Conservation (phyloP, 2,329 filamentous ascomycete species). For the Sarocladiaceae sp. region DNA sequence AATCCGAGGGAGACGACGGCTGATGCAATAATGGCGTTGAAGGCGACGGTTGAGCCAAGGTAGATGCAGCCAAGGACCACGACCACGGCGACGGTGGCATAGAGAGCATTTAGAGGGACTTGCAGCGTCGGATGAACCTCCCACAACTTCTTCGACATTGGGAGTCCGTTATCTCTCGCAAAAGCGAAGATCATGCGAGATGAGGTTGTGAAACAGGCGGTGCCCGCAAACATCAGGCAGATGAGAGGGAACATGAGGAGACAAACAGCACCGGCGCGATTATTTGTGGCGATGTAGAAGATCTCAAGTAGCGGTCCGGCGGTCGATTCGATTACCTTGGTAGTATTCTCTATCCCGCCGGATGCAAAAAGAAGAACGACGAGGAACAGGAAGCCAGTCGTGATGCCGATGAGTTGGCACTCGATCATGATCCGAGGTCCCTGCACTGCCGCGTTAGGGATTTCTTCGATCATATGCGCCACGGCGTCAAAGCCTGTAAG, state of each 20-base stretch:
- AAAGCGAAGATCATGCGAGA: slow-evolving; percentile 66
- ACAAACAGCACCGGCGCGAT: slow-evolving; percentile 56
- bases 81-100: slow-evolving; percentile 54
- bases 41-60: slow-evolving; percentile 58
- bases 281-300: slow-evolving; percentile 58
- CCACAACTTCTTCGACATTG: slow-evolving; percentile 55
- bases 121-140: slow-evolving; percentile 56
- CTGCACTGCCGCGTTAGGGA: slow-evolving; percentile 29
- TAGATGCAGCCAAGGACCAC: slow-evolving; percentile 66
- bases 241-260: slow-evolving; percentile 65
- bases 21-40: slow-evolving; percentile 62
- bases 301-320: slow-evolving; percentile 59
- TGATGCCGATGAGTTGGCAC: slow-evolving; percentile 45
- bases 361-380: slow-evolving; percentile 61
- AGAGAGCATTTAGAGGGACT: slow-evolving; percentile 64
- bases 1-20: slow-evolving; percentile 65
- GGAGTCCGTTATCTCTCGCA: slow-evolving; percentile 60
- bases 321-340: slow-evolving; percentile 49
- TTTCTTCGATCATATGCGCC: slow-evolving; percentile 42
- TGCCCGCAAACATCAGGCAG: slow-evolving; percentile 61
- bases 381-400: slow-evolving; percentile 60
- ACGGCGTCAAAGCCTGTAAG: slow-evolving; percentile 39
- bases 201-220: slow-evolving; percentile 61
- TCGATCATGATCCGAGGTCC: slow-evolving; percentile 37
- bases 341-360: slow-evolving; percentile 38